Evolutionary conservation across 192 early-diverging fungal genomes (phyloP).

Genomic region (Coemansia sp.): DNA sequence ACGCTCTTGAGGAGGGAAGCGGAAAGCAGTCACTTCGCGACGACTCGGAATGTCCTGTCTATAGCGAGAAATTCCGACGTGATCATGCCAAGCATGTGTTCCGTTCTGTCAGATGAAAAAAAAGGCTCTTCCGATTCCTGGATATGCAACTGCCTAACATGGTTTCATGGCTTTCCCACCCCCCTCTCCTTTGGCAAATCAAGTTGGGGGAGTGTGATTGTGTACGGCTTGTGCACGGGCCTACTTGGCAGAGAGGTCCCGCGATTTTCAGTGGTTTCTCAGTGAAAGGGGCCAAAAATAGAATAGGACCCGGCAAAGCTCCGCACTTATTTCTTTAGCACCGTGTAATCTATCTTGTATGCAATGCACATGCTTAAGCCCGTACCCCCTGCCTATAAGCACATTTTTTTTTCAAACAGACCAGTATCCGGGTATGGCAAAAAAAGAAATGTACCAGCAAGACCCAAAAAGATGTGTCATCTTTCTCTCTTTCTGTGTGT

Average conservation of each 20-base stretch:
- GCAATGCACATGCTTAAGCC: neutral
- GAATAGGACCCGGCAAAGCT: neutral
- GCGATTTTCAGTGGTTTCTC: neutral
- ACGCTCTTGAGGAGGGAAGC: neutral
- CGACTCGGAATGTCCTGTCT: neutral
- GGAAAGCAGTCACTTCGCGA: neutral
- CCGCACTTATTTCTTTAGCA: neutral
- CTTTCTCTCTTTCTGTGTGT: neutral
- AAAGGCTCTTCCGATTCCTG: neutral
- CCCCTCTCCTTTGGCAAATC: too few relatives aligned
- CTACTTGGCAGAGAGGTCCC: neutral
- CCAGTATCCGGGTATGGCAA: neutral
- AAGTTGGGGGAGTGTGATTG: neutral
- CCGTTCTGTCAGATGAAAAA: neutral
- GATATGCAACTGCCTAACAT: neutral
- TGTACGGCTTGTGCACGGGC: neutral
- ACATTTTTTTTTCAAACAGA: neutral
- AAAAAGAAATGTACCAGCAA: too few relatives aligned
- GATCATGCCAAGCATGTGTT: neutral
- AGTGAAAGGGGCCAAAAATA: constrained; percentile 1
- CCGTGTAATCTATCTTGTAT: neutral
- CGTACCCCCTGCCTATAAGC: neutral
- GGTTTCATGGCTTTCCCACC: neutral
- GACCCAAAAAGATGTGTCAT: neutral
- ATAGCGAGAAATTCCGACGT: neutral